Evolutionary conservation across 192 early-diverging fungal species (phyloP).

Genomic region (Umbelopsis sp.): DNA sequence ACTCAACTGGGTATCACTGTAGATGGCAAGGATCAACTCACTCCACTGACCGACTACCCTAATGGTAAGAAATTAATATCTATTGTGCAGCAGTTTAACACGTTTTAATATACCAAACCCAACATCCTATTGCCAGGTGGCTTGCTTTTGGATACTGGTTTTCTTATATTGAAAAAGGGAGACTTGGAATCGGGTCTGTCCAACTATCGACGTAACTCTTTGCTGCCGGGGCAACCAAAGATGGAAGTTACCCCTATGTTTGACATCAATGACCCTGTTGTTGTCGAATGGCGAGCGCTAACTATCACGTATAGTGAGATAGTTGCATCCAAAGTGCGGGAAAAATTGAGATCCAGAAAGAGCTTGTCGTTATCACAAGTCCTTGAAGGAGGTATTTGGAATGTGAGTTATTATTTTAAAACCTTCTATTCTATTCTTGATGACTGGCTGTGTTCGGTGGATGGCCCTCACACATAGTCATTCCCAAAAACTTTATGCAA

Average conservation of each 20-base stretch:
- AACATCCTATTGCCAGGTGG: constrained; percentile 53
- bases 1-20: constrained; percentile 50
- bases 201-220: constrained; percentile 49
- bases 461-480: too few species aligned
- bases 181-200: constrained; percentile 60
- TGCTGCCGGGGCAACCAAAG: constrained; percentile 37
- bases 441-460: too few species aligned
- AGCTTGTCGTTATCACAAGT: constrained; percentile 80
- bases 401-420: constrained; percentile 41
- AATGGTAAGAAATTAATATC: constrained; percentile 55
- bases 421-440: too few species aligned
- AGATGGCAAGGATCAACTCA: constrained; percentile 69
- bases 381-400: constrained; percentile 93
- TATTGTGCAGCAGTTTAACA: neutral
- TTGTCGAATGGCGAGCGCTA: constrained; percentile 93
- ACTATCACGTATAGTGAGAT: constrained; percentile 82
- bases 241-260: constrained; percentile 67
- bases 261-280: constrained; percentile 76
- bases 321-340: constrained; percentile 67
- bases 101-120: neutral
- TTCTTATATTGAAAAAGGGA: constrained; percentile 61
- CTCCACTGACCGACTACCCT: constrained; percentile 84
- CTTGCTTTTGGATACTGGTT: constrained; percentile 83
- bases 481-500: too few species aligned
- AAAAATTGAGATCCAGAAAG: constrained; percentile 54